Percentiles rank a stretch among this genome's conserved stretches.
Evolutionary conservation across 2,329 filamentous ascomycete species (phyloP).

Genomic region (Byssothecium circinans): DNA sequence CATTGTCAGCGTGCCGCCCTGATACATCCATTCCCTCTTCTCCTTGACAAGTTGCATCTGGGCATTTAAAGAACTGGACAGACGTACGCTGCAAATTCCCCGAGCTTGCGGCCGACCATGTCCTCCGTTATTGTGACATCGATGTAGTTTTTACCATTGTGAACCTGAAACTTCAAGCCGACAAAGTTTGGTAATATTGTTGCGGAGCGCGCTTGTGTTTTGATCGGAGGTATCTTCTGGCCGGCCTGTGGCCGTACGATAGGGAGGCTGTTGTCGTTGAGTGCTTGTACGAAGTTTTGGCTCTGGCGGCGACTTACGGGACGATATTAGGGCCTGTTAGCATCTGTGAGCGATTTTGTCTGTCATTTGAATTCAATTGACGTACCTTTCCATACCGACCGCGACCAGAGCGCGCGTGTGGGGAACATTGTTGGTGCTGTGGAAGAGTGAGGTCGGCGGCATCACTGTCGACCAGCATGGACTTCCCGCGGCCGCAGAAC

Average conservation of each 20-base stretch:
- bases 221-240: slow-evolving; percentile 70
- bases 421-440: slow-evolving; percentile 61
- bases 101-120: slow-evolving; percentile 94
- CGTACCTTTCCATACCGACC: slow-evolving; percentile 86
- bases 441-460: slow-evolving; percentile 30
- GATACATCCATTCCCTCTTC: neutral
- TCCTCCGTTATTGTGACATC: slow-evolving; percentile 86
- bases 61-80: neutral
- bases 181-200: slow-evolving; percentile 93
- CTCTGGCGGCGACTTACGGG: slow-evolving; percentile 56
- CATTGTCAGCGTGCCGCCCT: slow-evolving; percentile 11
- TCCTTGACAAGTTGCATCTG: too few relatives aligned
- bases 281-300: slow-evolving; percentile 4
- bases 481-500: neutral
- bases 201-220: slow-evolving; percentile 82
- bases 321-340: slow-evolving; percentile 67
- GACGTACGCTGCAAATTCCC: slow-evolving; percentile 83
- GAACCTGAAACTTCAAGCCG: slow-evolving; percentile 82
- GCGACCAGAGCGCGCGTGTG: slow-evolving; percentile 63
- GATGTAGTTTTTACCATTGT: slow-evolving; percentile 87
- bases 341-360: slow-evolving; percentile 23
- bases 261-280: slow-evolving; percentile 56
- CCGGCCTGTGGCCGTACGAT: slow-evolving; percentile 64
- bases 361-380: neutral
- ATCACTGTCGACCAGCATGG: neutral